phyloP scores from a whole-genome alignment of 2,329 filamentous ascomycete genomes.

The Pseudocercospora ulei region DNA sequence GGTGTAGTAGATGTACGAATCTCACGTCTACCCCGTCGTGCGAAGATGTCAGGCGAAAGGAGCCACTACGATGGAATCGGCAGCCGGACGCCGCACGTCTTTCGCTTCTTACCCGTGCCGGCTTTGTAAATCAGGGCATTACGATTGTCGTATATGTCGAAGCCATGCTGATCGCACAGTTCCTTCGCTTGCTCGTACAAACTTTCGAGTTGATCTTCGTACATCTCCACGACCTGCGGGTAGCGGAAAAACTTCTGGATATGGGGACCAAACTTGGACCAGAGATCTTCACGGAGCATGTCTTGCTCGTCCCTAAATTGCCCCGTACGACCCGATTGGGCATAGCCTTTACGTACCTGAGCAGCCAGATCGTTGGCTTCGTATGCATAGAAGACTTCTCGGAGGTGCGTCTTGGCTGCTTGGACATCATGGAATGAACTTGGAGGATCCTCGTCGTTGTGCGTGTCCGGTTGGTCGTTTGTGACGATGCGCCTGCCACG shows the following conservation, averaged over 20 bases:
- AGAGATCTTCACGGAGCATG: constrained; percentile 8
- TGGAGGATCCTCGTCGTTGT: constrained; percentile 16
- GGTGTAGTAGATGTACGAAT: too few relatives aligned
- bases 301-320: constrained; percentile 12
- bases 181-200: constrained; percentile 25
- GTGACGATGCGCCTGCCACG: constrained; percentile 1
- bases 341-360: background rate
- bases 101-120: constrained; percentile 11
- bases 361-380: constrained; percentile 13
- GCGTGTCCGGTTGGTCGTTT: background rate
- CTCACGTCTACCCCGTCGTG: too few relatives aligned
- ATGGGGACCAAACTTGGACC: constrained; percentile 2
- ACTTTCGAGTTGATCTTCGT: constrained; percentile 22
- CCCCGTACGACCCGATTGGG: constrained; percentile 3
- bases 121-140: constrained; percentile 26
- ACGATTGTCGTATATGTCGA: constrained; percentile 26
- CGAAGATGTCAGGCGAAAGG: too few relatives aligned
- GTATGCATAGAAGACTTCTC: constrained; percentile 25
- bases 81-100: constrained; percentile 1
- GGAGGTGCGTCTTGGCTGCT: constrained; percentile 21
- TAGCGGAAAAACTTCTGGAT: constrained; percentile 23
- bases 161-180: constrained; percentile 27
- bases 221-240: constrained; percentile 26
- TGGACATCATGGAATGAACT: constrained; percentile 24
- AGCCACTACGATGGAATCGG: too few relatives aligned